These are phyloP conservation scores for Tricholoma furcatifolium DNA, from an alignment of 768 basidiomycete species.

Conservation along the genomic window DNA sequence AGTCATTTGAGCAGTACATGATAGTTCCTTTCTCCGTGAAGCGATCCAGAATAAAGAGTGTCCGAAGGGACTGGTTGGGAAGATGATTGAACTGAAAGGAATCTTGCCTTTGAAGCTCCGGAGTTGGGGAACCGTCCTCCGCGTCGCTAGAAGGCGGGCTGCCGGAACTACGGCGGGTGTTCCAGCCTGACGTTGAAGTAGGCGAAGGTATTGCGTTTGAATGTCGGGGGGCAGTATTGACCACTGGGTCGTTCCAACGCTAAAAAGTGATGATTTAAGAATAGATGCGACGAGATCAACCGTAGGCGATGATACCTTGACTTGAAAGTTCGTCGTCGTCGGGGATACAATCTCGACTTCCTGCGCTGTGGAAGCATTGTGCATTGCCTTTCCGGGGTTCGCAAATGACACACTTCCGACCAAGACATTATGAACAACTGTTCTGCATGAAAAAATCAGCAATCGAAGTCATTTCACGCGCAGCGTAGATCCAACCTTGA, in stretches of 20 bases:
- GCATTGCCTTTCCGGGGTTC: constrained; percentile 71
- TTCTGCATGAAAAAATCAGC: constrained; percentile 36
- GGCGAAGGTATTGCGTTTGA: constrained; percentile 28
- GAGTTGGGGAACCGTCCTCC: constrained; percentile 16
- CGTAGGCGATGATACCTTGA: constrained; percentile 38
- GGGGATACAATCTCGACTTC: constrained; percentile 77
- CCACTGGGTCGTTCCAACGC: constrained; percentile 71
- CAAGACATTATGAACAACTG: constrained; percentile 69
- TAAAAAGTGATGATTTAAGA: constrained; percentile 20
- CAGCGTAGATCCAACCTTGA: constrained; percentile 15
- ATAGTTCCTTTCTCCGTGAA: constrained; percentile 68
- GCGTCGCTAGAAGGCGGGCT: constrained; percentile 15
- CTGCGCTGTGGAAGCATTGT: constrained; percentile 81
- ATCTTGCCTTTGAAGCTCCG: constrained; percentile 18
- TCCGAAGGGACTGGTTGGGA: constrained; percentile 68
- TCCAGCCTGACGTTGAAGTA: constrained; percentile 28
- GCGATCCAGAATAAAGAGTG: constrained; percentile 79
- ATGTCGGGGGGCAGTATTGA: constrained; percentile 54
- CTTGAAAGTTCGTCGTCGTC: constrained; percentile 49
- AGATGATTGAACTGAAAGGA: constrained; percentile 58
- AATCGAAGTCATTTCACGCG: not conserved
- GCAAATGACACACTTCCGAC: constrained; percentile 82
- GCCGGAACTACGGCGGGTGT: constrained; percentile 18
- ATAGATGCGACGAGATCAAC: constrained; percentile 3
- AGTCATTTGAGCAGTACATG: constrained; percentile 73